Conservation (phyloP, 495 filamentous ascomycete species). For the Wilcoxina mikolae region DNA sequence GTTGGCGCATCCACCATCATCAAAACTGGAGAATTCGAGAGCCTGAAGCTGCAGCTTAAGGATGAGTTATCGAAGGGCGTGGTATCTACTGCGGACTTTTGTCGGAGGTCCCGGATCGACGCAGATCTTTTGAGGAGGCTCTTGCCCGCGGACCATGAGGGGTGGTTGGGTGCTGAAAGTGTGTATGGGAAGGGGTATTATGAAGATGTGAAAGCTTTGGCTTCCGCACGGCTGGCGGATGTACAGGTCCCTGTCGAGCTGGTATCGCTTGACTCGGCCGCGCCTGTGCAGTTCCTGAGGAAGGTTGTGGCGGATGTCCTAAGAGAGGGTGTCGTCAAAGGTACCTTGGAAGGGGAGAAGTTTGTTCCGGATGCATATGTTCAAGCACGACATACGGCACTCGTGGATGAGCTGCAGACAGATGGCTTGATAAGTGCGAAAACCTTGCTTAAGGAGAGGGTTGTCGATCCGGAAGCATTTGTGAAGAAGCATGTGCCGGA, state of each 20-base stretch:
- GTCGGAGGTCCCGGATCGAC: constrained; percentile 16
- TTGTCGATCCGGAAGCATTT: constrained; percentile 12
- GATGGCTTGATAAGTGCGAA: not conserved
- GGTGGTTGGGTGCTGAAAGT: constrained; percentile 10
- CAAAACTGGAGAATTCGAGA: constrained; percentile 13
- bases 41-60: constrained; percentile 11
- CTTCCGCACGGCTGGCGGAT: not conserved
- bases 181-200: constrained; percentile 4
- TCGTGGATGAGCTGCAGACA: constrained; percentile 1
- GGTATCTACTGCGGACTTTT: constrained; percentile 16
- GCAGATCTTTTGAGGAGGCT: constrained; percentile 6
- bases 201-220: not conserved
- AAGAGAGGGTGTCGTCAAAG: not conserved
- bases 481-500: constrained; percentile 13
- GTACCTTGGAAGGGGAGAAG: not conserved
- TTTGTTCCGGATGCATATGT: constrained; percentile 1
- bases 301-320: not conserved
- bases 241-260: not conserved
- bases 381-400: not conserved
- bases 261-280: not conserved
- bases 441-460: not conserved
- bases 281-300: not conserved
- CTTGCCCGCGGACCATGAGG: not conserved
- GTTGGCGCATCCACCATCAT: constrained; percentile 19
- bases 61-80: constrained; percentile 14